Evolutionary conservation across 805 yeast species (phyloP).

Genomic region (Candida cerambycidarum): DNA sequence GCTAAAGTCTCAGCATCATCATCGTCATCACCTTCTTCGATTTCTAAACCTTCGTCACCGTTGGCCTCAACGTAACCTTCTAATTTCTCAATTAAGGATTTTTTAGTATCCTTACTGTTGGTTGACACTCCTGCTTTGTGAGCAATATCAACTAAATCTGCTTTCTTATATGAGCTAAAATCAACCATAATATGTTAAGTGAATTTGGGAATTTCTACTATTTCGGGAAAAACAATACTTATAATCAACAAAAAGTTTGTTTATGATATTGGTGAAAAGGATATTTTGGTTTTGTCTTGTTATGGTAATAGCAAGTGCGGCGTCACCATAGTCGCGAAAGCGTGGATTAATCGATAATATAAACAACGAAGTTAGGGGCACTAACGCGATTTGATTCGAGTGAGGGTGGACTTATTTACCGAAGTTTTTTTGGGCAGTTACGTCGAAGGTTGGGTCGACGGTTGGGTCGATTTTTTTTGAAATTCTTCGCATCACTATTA

Average conservation of each 20-base stretch:
- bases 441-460: too few species aligned
- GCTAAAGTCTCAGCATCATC: conserved; percentile 23
- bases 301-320: conserved; percentile 4
- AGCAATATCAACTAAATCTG: conserved; percentile 37
- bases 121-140: conserved; percentile 35
- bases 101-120: conserved; percentile 42
- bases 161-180: conserved; percentile 35
- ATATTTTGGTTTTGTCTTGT: conserved; percentile 5
- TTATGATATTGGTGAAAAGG: not conserved
- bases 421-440: too few species aligned
- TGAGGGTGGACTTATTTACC: too few species aligned
- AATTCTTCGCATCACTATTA: too few species aligned
- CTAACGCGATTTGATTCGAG: too few species aligned
- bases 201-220: conserved; percentile 5
- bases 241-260: conserved; percentile 5
- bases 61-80: conserved; percentile 26
- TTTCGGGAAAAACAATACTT: conserved; percentile 4
- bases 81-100: conserved; percentile 39
- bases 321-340: not conserved
- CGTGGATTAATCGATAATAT: not conserved
- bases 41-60: conserved; percentile 24
- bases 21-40: conserved; percentile 13
- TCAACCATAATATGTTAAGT: conserved; percentile 28
- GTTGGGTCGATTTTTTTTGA: too few species aligned
- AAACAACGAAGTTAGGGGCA: too few species aligned